Conservation (phyloP, 1,139 yeast species). For the Yamadazyma epiphylla region DNA sequence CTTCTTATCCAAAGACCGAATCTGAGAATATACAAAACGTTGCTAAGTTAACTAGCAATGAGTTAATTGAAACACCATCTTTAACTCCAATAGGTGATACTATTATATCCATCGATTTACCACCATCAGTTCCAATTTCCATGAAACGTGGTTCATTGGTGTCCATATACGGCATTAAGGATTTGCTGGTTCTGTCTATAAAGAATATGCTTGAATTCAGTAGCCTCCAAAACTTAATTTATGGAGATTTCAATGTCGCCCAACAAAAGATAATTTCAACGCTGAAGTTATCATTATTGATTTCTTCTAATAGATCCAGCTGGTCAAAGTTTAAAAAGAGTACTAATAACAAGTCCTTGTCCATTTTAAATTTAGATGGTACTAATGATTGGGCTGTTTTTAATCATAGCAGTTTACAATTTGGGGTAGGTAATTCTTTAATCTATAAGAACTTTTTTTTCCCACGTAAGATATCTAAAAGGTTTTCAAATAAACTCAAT, state of each 20-base stretch:
- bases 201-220: constrained; percentile 27
- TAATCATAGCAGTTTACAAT: constrained; percentile 43
- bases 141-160: constrained; percentile 47
- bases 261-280: constrained; percentile 49
- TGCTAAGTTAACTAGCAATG: constrained; percentile 12
- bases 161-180: constrained; percentile 38
- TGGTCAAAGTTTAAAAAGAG: constrained; percentile 13
- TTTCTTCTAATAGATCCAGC: constrained; percentile 20
- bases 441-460: constrained; percentile 27
- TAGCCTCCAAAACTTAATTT: constrained; percentile 36
- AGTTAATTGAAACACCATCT: constrained; percentile 19
- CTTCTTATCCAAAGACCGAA: constrained; percentile 13
- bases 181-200: constrained; percentile 18
- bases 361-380: constrained; percentile 49
- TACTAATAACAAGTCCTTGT: constrained; percentile 13
- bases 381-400: constrained; percentile 59
- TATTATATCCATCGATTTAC: constrained; percentile 42
- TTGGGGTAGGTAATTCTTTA: constrained; percentile 50
- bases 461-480: constrained; percentile 40
- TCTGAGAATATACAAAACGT: constrained; percentile 18
- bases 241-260: constrained; percentile 38
- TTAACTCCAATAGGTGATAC: constrained; percentile 42
- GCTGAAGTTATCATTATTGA: constrained; percentile 40
- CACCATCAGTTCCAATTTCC: constrained; percentile 55
- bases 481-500: constrained; percentile 20